These are phyloP conservation scores for Annulohypoxylon bovei DNA, from an alignment of 495 filamentous ascomycete genomes.

Conservation along the genomic window DNA sequence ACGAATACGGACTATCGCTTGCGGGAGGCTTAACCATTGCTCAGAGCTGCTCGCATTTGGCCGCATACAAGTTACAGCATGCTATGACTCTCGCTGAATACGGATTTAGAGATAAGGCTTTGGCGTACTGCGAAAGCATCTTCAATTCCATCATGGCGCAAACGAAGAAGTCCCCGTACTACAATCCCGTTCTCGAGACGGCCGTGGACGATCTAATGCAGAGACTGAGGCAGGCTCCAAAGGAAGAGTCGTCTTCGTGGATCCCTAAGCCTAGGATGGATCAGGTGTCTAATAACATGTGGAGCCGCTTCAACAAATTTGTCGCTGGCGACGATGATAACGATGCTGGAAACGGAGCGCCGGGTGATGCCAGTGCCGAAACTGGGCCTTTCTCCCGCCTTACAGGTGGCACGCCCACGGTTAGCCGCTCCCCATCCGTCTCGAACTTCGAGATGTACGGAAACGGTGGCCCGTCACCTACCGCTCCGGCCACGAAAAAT, in stretches of 20 bases:
- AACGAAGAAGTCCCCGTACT: constrained; percentile 84
- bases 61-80: constrained; percentile 88
- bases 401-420: constrained; percentile 77
- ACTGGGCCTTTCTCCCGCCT: constrained; percentile 84
- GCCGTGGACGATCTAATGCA: constrained; percentile 85
- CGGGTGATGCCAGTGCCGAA: constrained; percentile 65
- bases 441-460: constrained; percentile 78
- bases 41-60: constrained; percentile 79
- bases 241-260: constrained; percentile 75
- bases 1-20: constrained; percentile 83
- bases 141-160: constrained; percentile 79
- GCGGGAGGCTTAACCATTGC: constrained; percentile 62
- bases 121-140: constrained; percentile 91
- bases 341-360: constrained; percentile 65
- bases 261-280: constrained; percentile 95
- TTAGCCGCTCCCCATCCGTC: constrained; percentile 82
- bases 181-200: constrained; percentile 75
- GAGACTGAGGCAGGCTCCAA: constrained; percentile 83
- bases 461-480: constrained; percentile 37
- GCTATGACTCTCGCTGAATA: constrained; percentile 84
- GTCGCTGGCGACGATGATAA: constrained; percentile 89
- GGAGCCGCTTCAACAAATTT: constrained; percentile 92
- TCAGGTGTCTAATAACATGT: constrained; percentile 87
- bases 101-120: constrained; percentile 81
- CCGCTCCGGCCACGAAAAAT: constrained; percentile 46